A percentile compares a stretch with the other conserved stretches of the same genome.
phyloP scores from a whole-genome alignment of 495 filamentous ascomycete species.

The Lepidopterella palustris region DNA sequence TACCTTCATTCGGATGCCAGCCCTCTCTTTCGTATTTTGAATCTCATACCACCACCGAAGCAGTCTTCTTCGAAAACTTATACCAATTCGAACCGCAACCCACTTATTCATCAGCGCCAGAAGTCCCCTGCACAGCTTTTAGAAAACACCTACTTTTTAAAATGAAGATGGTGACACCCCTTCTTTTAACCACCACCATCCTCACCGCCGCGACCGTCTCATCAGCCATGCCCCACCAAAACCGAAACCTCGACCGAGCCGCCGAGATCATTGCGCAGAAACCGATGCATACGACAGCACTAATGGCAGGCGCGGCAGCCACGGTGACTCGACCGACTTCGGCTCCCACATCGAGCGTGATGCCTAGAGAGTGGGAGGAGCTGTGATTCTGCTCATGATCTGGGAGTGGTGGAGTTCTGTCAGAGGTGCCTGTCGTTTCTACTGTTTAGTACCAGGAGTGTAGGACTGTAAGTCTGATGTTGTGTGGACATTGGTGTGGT shows the following conservation, averaged over 20 bases:
- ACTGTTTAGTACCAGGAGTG: too few species aligned
- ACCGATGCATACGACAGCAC: neutral
- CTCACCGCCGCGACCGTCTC: neutral
- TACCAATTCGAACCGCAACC: neutral
- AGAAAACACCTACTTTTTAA: neutral
- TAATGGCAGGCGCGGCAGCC: neutral
- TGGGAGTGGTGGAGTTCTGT: too few species aligned
- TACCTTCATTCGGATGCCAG: neutral
- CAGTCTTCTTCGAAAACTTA: neutral
- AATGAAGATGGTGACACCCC: neutral
- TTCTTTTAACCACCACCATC: neutral
- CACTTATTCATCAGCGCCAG: neutral
- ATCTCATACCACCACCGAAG: neutral
- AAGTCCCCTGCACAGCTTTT: neutral
- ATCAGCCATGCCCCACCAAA: neutral
- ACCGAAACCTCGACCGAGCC: neutral
- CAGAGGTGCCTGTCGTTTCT: too few species aligned
- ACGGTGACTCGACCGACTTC: neutral
- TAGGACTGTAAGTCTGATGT: too few species aligned
- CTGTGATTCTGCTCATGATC: neutral
- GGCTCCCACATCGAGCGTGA: neutral
- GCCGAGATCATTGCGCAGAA: neutral
- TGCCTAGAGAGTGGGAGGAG: neutral
- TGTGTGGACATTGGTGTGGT: too few species aligned
- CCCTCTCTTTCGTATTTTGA: neutral